Conservation (phyloP, 345 rosid species). For the Salix brachista region DNA sequence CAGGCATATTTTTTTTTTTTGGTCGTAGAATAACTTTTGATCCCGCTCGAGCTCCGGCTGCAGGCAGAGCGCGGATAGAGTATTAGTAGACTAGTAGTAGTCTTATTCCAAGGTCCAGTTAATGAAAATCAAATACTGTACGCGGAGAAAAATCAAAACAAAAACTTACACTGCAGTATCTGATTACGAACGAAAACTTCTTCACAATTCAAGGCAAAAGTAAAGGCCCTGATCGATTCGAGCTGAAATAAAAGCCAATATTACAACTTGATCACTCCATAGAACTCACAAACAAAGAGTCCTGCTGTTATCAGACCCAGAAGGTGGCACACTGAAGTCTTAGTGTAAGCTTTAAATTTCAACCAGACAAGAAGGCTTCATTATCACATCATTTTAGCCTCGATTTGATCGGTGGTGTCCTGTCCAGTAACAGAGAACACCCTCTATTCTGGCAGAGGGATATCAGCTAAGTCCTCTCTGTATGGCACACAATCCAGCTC, state of each 20-base stretch:
- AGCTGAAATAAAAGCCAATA: background rate
- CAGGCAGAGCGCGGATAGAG: too few relatives aligned
- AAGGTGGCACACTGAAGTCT: background rate
- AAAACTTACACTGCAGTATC: too few relatives aligned
- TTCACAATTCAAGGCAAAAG: background rate
- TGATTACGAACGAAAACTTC: too few relatives aligned
- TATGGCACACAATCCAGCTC: conserved; percentile 20
- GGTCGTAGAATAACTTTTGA: too few relatives aligned
- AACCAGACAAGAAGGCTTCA: background rate
- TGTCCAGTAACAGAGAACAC: background rate
- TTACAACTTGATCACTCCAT: background rate
- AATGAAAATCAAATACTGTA: too few relatives aligned
- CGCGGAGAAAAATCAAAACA: too few relatives aligned
- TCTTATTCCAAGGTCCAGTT: too few relatives aligned
- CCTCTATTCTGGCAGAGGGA: conserved; percentile 33
- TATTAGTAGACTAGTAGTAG: too few relatives aligned
- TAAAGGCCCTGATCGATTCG: background rate
- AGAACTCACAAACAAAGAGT: background rate
- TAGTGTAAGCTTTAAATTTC: background rate
- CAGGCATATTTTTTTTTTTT: too few relatives aligned
- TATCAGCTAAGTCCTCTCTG: conserved; percentile 50
- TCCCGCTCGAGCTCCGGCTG: too few relatives aligned
- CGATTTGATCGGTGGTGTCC: background rate
- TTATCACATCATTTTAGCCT: background rate
- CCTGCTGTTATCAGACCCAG: background rate